phyloP scores from a whole-genome alignment of 2,329 filamentous ascomycete genomes.

The Xylaria sp. region DNA sequence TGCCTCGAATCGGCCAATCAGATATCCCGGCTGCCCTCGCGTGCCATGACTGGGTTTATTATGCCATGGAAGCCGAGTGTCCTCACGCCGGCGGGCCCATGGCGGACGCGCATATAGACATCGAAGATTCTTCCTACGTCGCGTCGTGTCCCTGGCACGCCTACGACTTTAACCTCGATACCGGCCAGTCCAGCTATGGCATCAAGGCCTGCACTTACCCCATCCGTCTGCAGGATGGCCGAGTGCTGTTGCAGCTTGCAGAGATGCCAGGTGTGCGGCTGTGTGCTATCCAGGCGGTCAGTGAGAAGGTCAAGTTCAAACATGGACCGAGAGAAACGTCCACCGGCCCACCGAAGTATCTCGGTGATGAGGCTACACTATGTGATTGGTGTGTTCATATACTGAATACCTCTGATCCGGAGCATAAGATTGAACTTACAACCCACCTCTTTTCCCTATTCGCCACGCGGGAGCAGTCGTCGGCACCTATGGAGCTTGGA shows the following conservation, averaged over 20 bases:
- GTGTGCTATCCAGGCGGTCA: constrained; percentile 55
- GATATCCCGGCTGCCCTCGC: constrained; percentile 47
- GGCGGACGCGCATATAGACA: constrained; percentile 58
- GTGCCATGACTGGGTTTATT: constrained; percentile 57
- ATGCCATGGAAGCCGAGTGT: constrained; percentile 60
- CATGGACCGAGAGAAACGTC: constrained; percentile 45
- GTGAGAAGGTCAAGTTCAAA: constrained; percentile 59
- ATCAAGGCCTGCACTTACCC: constrained; percentile 60
- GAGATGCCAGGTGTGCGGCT: constrained; percentile 45
- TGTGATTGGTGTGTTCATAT: constrained; percentile 61
- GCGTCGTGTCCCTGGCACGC: constrained; percentile 61
- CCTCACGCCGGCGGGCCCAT: constrained; percentile 60
- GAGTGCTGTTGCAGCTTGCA: constrained; percentile 51
- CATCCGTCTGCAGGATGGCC: constrained; percentile 51
- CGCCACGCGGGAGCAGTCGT: constrained; percentile 52
- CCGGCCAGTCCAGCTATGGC: constrained; percentile 59
- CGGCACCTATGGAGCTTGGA: constrained; percentile 56
- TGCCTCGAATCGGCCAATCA: constrained; percentile 54
- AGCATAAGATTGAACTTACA: constrained; percentile 60
- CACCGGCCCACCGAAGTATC: constrained; percentile 44
- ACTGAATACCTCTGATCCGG: constrained; percentile 56
- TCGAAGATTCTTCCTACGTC: constrained; percentile 60
- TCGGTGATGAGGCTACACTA: constrained; percentile 56
- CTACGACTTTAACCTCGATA: constrained; percentile 62
- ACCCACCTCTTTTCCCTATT: constrained; percentile 57